A percentile compares a stretch with the other conserved stretches of the same genome.
These are phyloP conservation scores for Colletotrichum phormii DNA, from an alignment of 2,329 filamentous ascomycete species.

Conservation along the genomic window DNA sequence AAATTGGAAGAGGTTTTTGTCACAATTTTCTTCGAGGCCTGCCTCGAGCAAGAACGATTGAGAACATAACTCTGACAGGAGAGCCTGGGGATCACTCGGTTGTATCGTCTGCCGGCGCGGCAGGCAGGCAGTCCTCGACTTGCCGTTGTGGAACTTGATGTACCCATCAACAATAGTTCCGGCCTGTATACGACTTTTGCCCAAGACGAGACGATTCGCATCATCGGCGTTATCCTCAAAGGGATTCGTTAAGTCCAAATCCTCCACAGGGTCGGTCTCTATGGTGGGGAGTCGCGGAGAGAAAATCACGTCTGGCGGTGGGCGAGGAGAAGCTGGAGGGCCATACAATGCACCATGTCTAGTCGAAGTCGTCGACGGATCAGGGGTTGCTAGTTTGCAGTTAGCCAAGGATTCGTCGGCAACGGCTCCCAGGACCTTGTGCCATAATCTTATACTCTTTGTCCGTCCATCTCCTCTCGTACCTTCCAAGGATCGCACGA, in stretches of 20 bases:
- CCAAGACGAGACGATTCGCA: conserved; percentile 4
- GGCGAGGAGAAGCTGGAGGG: conserved; percentile 1
- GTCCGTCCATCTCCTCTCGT: not conserved
- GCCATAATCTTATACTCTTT: not conserved
- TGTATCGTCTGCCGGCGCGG: not conserved
- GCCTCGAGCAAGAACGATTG: conserved; percentile 3
- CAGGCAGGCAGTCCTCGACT: not conserved
- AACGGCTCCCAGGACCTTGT: not conserved
- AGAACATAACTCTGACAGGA: not conserved
- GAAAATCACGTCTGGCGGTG: not conserved
- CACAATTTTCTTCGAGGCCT: not conserved
- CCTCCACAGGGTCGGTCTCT: not conserved
- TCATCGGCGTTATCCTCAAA: conserved; percentile 35
- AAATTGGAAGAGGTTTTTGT: conserved; percentile 27
- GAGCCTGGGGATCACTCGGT: not conserved
- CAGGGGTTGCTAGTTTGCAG: conserved; percentile 1
- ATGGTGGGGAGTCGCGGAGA: not conserved
- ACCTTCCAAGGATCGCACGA: not conserved
- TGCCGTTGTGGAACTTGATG: conserved; percentile 30
- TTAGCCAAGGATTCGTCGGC: not conserved
- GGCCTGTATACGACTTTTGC: not conserved
- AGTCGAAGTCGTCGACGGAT: not conserved
- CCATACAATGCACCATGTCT: conserved; percentile 1
- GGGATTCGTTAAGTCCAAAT: conserved; percentile 13
- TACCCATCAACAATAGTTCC: conserved; percentile 33